phyloP scores from a whole-genome alignment of 139 green algal species.

The Bryopsis sp. region DNA sequence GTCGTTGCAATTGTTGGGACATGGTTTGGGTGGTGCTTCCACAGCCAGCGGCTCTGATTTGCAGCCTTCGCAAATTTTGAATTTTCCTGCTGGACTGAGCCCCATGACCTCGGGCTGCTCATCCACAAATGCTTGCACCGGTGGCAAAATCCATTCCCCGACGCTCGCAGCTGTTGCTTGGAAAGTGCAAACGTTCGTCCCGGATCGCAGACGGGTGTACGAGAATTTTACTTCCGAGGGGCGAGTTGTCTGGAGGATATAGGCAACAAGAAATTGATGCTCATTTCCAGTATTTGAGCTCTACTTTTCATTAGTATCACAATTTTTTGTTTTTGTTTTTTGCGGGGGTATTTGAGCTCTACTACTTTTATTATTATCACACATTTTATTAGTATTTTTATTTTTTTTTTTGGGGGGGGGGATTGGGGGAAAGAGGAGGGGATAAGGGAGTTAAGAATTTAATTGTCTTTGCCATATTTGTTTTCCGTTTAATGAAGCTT shows the following conservation, averaged over 20 bases:
- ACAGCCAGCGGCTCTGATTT: background rate
- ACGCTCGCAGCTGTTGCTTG: conserved; percentile 40
- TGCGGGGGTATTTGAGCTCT: too few relatives aligned
- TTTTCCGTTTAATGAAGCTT: too few relatives aligned
- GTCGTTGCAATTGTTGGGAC: conserved; percentile 23
- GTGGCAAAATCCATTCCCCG: conserved; percentile 44
- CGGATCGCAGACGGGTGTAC: conserved; percentile 29
- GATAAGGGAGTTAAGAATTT: too few relatives aligned
- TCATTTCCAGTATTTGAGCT: too few relatives aligned
- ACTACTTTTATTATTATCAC: too few relatives aligned
- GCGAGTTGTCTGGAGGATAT: conserved; percentile 20
- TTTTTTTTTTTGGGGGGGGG: too few relatives aligned
- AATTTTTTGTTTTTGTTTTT: too few relatives aligned
- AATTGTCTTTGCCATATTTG: too few relatives aligned
- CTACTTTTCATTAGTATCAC: too few relatives aligned
- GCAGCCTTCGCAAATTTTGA: conserved; percentile 3
- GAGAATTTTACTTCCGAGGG: conserved; percentile 33
- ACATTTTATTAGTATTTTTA: too few relatives aligned
- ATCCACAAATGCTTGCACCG: conserved; percentile 37
- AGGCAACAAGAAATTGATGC: background rate
- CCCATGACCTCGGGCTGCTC: conserved; percentile 49
- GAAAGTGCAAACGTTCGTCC: conserved; percentile 37
- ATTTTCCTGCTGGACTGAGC: background rate
- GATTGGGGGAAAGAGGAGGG: too few relatives aligned
- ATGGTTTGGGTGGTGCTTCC: conserved; percentile 1